Percentiles rank a stretch among this genome's conserved stretches.
phyloP scores from a whole-genome alignment of 345 rosid genomes.

The Anastatica hierochuntica region DNA sequence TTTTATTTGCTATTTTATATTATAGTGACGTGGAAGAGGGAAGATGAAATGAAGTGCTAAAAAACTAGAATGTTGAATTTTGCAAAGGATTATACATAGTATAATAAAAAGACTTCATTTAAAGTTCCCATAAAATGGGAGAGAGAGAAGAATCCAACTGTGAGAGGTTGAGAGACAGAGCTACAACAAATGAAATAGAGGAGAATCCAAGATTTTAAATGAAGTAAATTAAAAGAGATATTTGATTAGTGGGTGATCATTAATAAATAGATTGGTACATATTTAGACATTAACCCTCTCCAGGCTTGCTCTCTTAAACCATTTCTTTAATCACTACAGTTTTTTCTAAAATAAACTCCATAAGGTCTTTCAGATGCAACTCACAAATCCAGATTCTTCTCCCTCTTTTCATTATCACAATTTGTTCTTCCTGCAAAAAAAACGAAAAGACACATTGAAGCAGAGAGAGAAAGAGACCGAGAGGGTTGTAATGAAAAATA shows the following conservation, averaged over 20 bases:
- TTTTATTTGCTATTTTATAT: too few relatives aligned
- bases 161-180: too few relatives aligned
- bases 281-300: too few relatives aligned
- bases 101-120: too few relatives aligned
- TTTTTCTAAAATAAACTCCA: constrained; percentile 23
- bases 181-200: neutral
- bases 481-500: constrained; percentile 12
- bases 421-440: constrained; percentile 26
- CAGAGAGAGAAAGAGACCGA: neutral
- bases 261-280: too few relatives aligned
- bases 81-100: too few relatives aligned
- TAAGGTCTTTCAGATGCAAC: constrained; percentile 47
- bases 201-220: constrained; percentile 19
- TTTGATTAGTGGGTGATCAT: constrained; percentile 26
- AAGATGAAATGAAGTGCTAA: too few relatives aligned
- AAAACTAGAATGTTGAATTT: too few relatives aligned
- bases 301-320: too few relatives aligned
- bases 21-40: too few relatives aligned
- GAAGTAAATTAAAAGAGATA: neutral
- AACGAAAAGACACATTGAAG: constrained; percentile 14
- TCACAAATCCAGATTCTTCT: constrained; percentile 41
- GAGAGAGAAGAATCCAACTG: too few relatives aligned
- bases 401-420: constrained; percentile 30
- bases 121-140: too few relatives aligned
- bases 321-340: constrained; percentile 18